Evolutionary conservation across 768 basidiomycete species (phyloP).

Genomic region (Tylopilus sp.): DNA sequence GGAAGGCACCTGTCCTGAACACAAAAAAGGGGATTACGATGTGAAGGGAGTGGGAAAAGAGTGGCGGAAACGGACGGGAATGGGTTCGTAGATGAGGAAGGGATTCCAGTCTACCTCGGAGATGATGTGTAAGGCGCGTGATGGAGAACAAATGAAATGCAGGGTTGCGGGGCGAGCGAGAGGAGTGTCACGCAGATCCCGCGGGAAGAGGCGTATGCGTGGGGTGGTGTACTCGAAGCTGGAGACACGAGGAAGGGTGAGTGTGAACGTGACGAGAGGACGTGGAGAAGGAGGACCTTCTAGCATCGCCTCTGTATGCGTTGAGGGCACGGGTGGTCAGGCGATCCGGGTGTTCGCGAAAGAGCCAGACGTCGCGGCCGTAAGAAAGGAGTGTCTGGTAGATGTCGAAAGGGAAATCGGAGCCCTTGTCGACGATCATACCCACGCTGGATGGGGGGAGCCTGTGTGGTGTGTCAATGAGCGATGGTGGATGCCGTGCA

Average conservation of each 20-base stretch:
- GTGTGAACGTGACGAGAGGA: neutral
- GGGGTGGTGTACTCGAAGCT: slow-evolving; percentile 82
- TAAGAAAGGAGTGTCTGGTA: slow-evolving; percentile 54
- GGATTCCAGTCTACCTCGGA: slow-evolving; percentile 71
- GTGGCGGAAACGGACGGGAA: slow-evolving; percentile 55
- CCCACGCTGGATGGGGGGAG: slow-evolving; percentile 60
- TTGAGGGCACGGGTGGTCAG: slow-evolving; percentile 75
- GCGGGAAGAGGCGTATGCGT: slow-evolving; percentile 65
- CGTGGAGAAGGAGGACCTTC: slow-evolving; percentile 46
- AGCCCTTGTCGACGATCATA: slow-evolving; percentile 82
- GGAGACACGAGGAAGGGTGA: slow-evolving; percentile 10
- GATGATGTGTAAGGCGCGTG: slow-evolving; percentile 62
- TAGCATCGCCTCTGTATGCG: slow-evolving; percentile 65
- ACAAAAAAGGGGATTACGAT: neutral
- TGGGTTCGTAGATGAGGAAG: slow-evolving; percentile 76
- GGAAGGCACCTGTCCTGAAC: slow-evolving; percentile 73
- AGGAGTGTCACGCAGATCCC: slow-evolving; percentile 55
- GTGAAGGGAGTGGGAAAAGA: neutral
- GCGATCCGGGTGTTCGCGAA: slow-evolving; percentile 52
- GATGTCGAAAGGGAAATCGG: slow-evolving; percentile 66
- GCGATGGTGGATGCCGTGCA: neutral
- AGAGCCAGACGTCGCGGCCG: slow-evolving; percentile 76
- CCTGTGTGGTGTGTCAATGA: slow-evolving; percentile 42
- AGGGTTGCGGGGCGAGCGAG: slow-evolving; percentile 51
- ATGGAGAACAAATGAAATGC: slow-evolving; percentile 86